Base-by-base conservation (phyloP, 1,139 yeast genomes). In the Candida sojae region DNA sequence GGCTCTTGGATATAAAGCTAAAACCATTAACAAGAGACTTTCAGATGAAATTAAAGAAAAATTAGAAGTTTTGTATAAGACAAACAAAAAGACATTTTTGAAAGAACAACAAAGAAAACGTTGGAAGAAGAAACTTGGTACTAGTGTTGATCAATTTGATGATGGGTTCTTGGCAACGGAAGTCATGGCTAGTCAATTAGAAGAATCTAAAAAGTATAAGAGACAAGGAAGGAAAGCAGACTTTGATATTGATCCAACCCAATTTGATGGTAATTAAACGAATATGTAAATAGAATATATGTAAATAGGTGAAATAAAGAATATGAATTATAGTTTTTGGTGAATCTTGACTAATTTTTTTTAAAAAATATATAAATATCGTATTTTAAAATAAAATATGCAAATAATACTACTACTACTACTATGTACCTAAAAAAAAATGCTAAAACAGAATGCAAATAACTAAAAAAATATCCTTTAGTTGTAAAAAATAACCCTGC, bases 1-100 rank as follows among this genome's bases (percentile, higher is more conserved):
- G 98, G 86, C 87, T 0, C 71, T 89, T 47, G 93, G 83, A 28
- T 87, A 86, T 42, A 92, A 92, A 68, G 77, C 85, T 7, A 82
- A 77, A 10, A 63, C 72, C 4, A 75, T 73, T 21, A 68, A 66
- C 53, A 68, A 64, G 42, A 60, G 58, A 31, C 46, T 75, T 11
- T 60, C 70, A 32, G 74, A 66, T 13, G 63, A 66, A 23, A 60
- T 59, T 8, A 63, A 62, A 44, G 71, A 69, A 8, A 70, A 70
- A 48, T 62, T 75, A 50, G 76, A 74, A 43, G 58, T 61, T 7
- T 63, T 74, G 47, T 62, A 74, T 39, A 73, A 71, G 56, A 66
- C 71, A 25, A 74, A 72, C 43, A 70, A 69, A 60, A 75, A 75
- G 64, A 64, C 71, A 10, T 73, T 71, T 47, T 56, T 70, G 51